Evolutionary conservation across 352 stramenopile genomes (phyloP).

Genomic region (Thalassiosira livingstoniorum): DNA sequence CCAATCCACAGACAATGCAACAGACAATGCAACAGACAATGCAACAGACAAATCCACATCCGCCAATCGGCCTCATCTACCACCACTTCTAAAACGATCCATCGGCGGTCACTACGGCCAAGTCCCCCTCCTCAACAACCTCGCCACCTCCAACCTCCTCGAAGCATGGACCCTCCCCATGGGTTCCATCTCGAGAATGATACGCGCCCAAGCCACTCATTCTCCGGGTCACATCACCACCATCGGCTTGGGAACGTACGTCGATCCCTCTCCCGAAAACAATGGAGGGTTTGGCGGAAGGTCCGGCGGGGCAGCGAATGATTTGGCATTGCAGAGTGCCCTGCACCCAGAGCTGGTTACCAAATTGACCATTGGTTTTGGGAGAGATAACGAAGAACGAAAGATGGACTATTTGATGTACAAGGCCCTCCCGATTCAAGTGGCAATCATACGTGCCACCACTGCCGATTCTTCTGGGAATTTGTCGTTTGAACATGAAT

Average conservation of each 20-base stretch:
- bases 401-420: slow-evolving; percentile 76
- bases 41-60: slow-evolving; percentile 14
- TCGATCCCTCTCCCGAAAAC: slow-evolving; percentile 75
- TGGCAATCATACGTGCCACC: slow-evolving; percentile 80
- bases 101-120: slow-evolving; percentile 82
- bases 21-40: slow-evolving; percentile 7
- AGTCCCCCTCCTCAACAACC: slow-evolving; percentile 65
- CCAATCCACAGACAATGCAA: too few relatives aligned
- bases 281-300: too few relatives aligned
- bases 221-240: slow-evolving; percentile 79
- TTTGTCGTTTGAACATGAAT: slow-evolving; percentile 79
- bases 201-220: slow-evolving; percentile 75
- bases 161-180: slow-evolving; percentile 80
- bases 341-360: slow-evolving; percentile 66
- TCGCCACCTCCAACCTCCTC: slow-evolving; percentile 68
- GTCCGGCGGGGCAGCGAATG: slow-evolving; percentile 71
- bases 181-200: slow-evolving; percentile 79
- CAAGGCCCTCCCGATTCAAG: slow-evolving; percentile 80
- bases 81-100: slow-evolving; percentile 62
- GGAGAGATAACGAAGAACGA: slow-evolving; percentile 24
- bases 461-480: slow-evolving; percentile 74
- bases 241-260: slow-evolving; percentile 78
- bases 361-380: slow-evolving; percentile 56
- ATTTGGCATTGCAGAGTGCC: slow-evolving; percentile 51
- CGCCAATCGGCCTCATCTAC: slow-evolving; percentile 4